These are phyloP conservation scores for Leptodontidium sp. DNA, from an alignment of 2,329 filamentous ascomycete genomes.

Conservation along the genomic window DNA sequence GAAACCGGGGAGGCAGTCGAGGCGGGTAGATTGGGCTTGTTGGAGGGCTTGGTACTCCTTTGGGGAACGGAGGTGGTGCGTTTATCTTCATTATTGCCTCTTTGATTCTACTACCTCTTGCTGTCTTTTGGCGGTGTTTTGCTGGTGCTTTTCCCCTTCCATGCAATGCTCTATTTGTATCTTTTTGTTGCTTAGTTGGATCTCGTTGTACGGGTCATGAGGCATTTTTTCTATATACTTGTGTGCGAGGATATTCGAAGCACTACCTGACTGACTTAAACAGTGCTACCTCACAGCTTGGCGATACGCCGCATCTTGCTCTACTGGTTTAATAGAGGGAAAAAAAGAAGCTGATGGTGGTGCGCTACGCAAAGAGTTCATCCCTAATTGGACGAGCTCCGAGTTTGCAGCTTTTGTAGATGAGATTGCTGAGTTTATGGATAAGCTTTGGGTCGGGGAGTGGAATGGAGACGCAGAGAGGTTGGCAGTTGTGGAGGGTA, in stretches of 20 bases:
- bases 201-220: too few relatives aligned
- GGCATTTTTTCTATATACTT: too few relatives aligned
- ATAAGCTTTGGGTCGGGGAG: constrained; percentile 46
- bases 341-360: constrained; percentile 66
- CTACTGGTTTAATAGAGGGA: constrained; percentile 31
- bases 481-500: constrained; percentile 49
- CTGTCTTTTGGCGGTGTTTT: not conserved
- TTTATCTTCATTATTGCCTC: not conserved
- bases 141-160: not conserved
- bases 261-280: too few relatives aligned
- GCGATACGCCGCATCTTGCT: constrained; percentile 3
- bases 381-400: constrained; percentile 71
- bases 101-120: not conserved
- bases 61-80: constrained; percentile 74
- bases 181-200: not conserved
- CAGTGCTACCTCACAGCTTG: constrained; percentile 19
- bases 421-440: constrained; percentile 61
- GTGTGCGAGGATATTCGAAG: too few relatives aligned
- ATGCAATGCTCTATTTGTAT: too few relatives aligned
- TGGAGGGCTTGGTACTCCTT: constrained; percentile 76
- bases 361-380: constrained; percentile 69
- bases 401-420: constrained; percentile 69
- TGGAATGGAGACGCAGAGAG: constrained; percentile 44
- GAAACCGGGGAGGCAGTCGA: constrained; percentile 40
- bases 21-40: constrained; percentile 30